Base-by-base conservation (phyloP, 106 monocot genomes). In the Iris macrosiphon region DNA sequence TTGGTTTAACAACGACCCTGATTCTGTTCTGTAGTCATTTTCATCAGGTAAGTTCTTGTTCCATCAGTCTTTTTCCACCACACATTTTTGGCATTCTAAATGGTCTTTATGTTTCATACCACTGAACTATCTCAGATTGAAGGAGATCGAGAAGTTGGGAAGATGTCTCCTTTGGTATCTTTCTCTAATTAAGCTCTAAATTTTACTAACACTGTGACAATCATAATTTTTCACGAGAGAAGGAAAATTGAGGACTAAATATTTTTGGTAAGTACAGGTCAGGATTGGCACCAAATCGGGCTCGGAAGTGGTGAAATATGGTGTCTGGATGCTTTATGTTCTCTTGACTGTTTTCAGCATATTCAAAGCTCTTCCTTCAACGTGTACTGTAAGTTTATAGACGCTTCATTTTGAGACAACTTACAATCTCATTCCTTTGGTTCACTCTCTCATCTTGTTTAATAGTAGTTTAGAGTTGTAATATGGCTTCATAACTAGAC, bases 11-110 rank as follows among this genome's bases (percentile, higher is more conserved):
- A 41, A 96, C 96, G 22, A 83, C 90, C 10, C 47, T 86, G 38
- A 96, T 96, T 65, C 86, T 96, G 52, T 96, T 96, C 77, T 96
- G 96, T 71, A 96, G 96, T 43, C 96, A 96, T 77, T 96, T 96
- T 70, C 96, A 96, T 50, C 96, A 96, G 90, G 96, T 96, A 21
- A 59, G 45, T 44, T 51, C 38, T 7, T 22, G 22, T 23, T 34
- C 11, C 23, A 33, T 53, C 25, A 19, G 10, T n/a, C 37, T 31
- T 17, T 39, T 28, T 17, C 2, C 18, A 45, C 30, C 16, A n/a
- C n/a, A n/a, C n/a, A n/a, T n/a, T n/a, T n/a, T n/a, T n/a, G n/a
- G n/a, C 8, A 45, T 23, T 33, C 13, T 17, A 44, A 20, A 52
- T 38, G 8, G 2, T 31, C n/a, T n/a, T 4, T 45, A 3, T 21